These are phyloP conservation scores for Cornus suecica DNA, from an alignment of 148 eudicot species.

Conservation along the genomic window DNA sequence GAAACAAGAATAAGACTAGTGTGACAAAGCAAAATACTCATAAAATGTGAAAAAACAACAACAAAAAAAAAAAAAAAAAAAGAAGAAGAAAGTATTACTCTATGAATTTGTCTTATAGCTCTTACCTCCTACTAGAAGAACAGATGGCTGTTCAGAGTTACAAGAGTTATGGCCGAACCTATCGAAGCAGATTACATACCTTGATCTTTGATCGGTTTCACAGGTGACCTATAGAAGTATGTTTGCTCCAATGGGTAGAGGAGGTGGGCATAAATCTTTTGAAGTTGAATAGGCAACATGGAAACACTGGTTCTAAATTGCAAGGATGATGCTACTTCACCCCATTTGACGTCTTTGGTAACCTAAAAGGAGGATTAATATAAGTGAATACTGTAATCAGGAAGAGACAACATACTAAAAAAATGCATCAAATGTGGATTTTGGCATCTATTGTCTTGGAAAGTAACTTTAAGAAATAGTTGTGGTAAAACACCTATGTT, in stretches of 20 bases:
- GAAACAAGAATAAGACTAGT: neutral
- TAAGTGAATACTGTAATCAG: no score
- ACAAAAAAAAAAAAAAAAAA: no score
- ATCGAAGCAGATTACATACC: conserved; percentile 12
- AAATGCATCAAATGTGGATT: neutral
- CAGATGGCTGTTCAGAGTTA: neutral
- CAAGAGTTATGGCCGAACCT: neutral
- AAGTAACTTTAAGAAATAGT: neutral
- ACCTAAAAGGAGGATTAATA: conserved; percentile 24
- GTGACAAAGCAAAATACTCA: neutral
- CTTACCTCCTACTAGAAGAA: neutral
- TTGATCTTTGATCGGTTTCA: conserved; percentile 9
- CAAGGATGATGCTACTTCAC: conserved; percentile 33
- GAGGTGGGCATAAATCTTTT: conserved; percentile 33
- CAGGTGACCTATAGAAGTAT: conserved; percentile 26
- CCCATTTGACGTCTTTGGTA: conserved; percentile 39
- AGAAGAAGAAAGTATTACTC: neutral
- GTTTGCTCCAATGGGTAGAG: conserved; percentile 43
- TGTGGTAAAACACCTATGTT: neutral
- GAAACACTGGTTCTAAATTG: conserved; percentile 12
- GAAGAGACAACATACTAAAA: neutral
- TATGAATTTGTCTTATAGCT: neutral
- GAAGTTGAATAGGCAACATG: conserved; percentile 31
- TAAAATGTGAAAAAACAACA: neutral
- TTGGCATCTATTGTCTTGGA: neutral